Base-by-base conservation (phyloP, 164 flowering plant genomes). In the Santalum album region DNA sequence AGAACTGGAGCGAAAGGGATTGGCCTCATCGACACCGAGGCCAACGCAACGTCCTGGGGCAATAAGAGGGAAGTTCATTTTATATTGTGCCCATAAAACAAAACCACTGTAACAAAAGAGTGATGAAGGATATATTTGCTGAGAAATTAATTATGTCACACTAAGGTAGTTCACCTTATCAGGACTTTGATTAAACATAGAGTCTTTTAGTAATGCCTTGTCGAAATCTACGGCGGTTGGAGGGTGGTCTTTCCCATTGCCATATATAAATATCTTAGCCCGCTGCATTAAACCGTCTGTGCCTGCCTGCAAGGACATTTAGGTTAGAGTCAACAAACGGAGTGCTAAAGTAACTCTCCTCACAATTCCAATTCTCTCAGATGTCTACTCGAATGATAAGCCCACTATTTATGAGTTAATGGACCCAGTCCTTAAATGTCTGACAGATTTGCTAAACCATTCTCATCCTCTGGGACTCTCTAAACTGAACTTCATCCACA, bases 1-100 rank as follows among this genome's bases (percentile, higher is more conserved):
- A 45, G 19, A 22, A 50, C 35, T 17, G 53, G 53, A 25, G 35
- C 53, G 15, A 25, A 50, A 16, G 53, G 53, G 21, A 26, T 50
- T 18, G 53, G 53, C 25, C 53, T 50, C 53, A 50, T 50, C 10
- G 53, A 50, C 16, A 50, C 53, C 16, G 35, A 25, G 6, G 53
- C 53, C 53, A 50, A 50, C 3, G 18, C 53, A 17, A 26, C 15
- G 53, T 50, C 53, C 53, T 50, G 36, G 6, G 26, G 1, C n/a
- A 50, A 45, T 3, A 45, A 45, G 1, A n/a, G 22, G 7, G 11
- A 19, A 43, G 2, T 38, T 38, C 10, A 32, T 32, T 6, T 32
- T n/a, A n/a, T n/a, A n/a, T n/a, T n/a, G n/a, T n/a, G n/a, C n/a
- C n/a, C n/a, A n/a, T n/a, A n/a, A n/a, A n/a, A n/a, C n/a, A n/a